phyloP scores from a whole-genome alignment of 2,329 filamentous ascomycete species.

The Cyphellophora attinorum region DNA sequence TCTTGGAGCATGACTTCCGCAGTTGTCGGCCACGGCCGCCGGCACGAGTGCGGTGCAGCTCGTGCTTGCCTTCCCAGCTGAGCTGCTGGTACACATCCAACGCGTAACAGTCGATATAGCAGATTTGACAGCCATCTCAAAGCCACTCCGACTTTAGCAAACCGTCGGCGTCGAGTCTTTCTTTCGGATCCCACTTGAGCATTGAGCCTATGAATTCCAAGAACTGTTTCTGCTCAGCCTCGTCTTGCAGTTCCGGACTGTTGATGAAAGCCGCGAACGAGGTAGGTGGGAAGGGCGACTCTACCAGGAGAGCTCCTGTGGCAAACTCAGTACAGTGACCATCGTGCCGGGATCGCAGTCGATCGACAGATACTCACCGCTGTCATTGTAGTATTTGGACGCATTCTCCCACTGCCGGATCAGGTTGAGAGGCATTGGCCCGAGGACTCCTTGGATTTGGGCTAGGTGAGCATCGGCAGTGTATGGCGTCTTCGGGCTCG shows the following conservation, averaged over 20 bases:
- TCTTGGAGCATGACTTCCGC: no score
- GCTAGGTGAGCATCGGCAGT: constrained; percentile 3
- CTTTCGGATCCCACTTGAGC: constrained; percentile 23
- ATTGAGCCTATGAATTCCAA: constrained; percentile 22
- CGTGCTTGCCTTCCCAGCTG: no score
- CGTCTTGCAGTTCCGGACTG: constrained; percentile 21
- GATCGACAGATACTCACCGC: background rate
- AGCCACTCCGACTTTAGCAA: no score
- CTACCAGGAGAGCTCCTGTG: background rate
- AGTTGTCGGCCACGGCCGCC: no score
- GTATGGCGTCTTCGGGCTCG: constrained; percentile 1
- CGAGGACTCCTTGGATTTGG: constrained; percentile 3
- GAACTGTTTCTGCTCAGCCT: constrained; percentile 22
- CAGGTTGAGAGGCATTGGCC: no score
- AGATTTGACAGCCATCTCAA: no score
- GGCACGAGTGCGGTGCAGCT: no score
- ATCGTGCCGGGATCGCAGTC: background rate
- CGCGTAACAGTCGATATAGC: no score
- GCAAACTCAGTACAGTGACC: background rate
- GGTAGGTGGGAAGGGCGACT: no score
- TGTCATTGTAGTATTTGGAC: constrained; percentile 1
- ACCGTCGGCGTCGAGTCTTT: no score
- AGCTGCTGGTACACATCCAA: no score
- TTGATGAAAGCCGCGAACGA: constrained; percentile 8
- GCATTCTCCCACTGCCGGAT: constrained; percentile 1